These are phyloP conservation scores for Tylopilus sp. DNA, from an alignment of 1,284 basidiomycete species.

Conservation along the genomic window DNA sequence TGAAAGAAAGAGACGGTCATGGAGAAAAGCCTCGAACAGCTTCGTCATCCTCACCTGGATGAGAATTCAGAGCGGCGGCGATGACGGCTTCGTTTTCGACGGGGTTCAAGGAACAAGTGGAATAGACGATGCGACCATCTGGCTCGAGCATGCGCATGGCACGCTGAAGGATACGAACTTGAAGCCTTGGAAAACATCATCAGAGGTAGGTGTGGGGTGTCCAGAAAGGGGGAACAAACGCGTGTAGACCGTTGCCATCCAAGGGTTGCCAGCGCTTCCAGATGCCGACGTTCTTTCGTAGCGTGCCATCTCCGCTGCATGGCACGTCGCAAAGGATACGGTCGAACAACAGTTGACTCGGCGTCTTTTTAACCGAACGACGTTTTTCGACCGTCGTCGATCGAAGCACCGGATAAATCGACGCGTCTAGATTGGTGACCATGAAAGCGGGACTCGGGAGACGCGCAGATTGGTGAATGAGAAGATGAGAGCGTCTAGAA, in stretches of 20 bases:
- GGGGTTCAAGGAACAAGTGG: slow-evolving; percentile 97
- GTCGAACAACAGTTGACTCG: slow-evolving; percentile 75
- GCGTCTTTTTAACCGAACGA: slow-evolving; percentile 27
- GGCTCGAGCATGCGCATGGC: slow-evolving; percentile 89
- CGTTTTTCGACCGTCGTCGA: slow-evolving; percentile 24
- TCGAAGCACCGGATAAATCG: slow-evolving; percentile 78
- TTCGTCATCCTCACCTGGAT: slow-evolving; percentile 50
- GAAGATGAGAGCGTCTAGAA: slow-evolving; percentile 91
- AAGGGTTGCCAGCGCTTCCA: slow-evolving; percentile 92
- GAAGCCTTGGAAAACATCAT: slow-evolving; percentile 55
- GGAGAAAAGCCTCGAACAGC: background rate
- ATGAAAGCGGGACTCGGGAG: slow-evolving; percentile 90
- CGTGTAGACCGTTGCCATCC: slow-evolving; percentile 90
- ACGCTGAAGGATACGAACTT: slow-evolving; percentile 88
- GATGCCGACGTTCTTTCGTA: slow-evolving; percentile 93
- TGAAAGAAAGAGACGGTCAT: background rate
- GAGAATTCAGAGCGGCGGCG: slow-evolving; percentile 74
- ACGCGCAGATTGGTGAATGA: slow-evolving; percentile 96
- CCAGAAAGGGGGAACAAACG: slow-evolving; percentile 47
- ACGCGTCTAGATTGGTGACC: slow-evolving; percentile 96
- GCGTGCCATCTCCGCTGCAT: slow-evolving; percentile 95
- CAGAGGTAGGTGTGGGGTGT: background rate
- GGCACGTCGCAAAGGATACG: slow-evolving; percentile 96
- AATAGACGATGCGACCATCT: slow-evolving; percentile 93
- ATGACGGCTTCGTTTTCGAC: slow-evolving; percentile 98